These are phyloP conservation scores for Persicaria maculosa DNA, from an alignment of 148 eudicot species.

Conservation along the genomic window DNA sequence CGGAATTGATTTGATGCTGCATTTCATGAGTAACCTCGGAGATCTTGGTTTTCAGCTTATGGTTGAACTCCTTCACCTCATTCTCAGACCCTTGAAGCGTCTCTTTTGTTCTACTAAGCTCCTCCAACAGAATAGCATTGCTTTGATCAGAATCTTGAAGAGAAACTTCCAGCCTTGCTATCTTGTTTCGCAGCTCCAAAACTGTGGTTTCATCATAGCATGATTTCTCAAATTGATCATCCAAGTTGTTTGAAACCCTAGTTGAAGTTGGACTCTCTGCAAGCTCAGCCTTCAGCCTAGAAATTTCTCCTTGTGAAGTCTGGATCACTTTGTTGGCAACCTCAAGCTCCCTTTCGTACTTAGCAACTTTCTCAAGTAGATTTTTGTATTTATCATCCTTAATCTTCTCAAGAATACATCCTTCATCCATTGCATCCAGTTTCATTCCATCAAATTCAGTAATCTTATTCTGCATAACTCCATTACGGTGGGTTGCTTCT, in stretches of 20 bases:
- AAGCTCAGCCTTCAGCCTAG: constrained; percentile 38
- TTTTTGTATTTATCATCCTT: constrained; percentile 22
- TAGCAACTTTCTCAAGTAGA: constrained; percentile 33
- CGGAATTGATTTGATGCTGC: constrained; percentile 32
- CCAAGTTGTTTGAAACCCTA: constrained; percentile 18
- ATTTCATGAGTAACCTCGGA: constrained; percentile 21
- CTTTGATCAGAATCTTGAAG: constrained; percentile 19
- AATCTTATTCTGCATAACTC: constrained; percentile 17
- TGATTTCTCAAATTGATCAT: constrained; percentile 27
- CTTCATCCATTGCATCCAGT: constrained; percentile 11
- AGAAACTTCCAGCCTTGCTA: constrained; percentile 24
- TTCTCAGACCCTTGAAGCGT: constrained; percentile 32
- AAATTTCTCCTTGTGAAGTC: constrained; percentile 45
- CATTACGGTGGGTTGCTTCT: not conserved
- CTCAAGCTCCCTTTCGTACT: constrained; percentile 40
- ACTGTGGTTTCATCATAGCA: constrained; percentile 26
- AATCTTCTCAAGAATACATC: constrained; percentile 17
- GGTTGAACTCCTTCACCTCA: constrained; percentile 20
- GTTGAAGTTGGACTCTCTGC: constrained; percentile 19
- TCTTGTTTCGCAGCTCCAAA: constrained; percentile 25
- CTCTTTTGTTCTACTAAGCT: constrained; percentile 32
- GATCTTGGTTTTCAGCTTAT: constrained; percentile 17
- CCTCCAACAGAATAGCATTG: constrained; percentile 35
- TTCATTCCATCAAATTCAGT: not conserved
- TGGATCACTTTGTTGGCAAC: constrained; percentile 36